Evolutionary conservation across 2,329 filamentous ascomycete species (phyloP).

Genomic region (Drechslerella coelobrocha): DNA sequence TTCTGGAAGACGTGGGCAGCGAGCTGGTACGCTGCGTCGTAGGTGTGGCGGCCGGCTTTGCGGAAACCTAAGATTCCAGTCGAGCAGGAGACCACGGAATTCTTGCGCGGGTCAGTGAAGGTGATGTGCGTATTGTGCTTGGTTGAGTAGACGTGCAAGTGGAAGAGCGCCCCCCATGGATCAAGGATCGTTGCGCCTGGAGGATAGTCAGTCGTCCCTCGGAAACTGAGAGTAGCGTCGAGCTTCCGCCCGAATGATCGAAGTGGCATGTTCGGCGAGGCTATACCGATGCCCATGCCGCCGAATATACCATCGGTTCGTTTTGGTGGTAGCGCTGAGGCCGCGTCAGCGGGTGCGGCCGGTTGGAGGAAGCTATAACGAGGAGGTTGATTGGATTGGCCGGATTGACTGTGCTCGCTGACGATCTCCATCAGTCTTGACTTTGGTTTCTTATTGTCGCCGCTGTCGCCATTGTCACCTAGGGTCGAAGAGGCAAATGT

Average conservation of each 20-base stretch:
- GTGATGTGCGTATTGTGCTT: constrained; percentile 97
- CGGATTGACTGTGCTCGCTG: neutral
- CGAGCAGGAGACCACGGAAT: constrained; percentile 79
- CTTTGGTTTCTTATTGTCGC: no score
- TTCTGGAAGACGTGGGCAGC: constrained; percentile 81
- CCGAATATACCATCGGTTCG: neutral
- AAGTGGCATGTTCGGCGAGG: neutral
- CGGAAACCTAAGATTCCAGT: constrained; percentile 90
- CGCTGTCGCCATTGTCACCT: no score
- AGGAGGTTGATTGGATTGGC: neutral
- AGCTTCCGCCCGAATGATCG: no score
- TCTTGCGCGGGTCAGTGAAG: constrained; percentile 79
- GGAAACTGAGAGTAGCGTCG: neutral
- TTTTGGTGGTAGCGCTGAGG: neutral
- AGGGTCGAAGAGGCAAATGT: neutral
- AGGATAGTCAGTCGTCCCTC: constrained; percentile 10
- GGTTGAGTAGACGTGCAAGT: constrained; percentile 83
- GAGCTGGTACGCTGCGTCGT: constrained; percentile 92
- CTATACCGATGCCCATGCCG: neutral
- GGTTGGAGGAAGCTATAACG: neutral
- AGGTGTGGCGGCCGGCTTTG: constrained; percentile 78
- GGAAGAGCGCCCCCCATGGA: constrained; percentile 62
- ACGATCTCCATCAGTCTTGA: no score
- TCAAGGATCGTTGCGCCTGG: constrained; percentile 39
- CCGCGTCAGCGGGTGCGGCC: neutral